phyloP scores from a whole-genome alignment of 768 basidiomycete species.

The Dictyophora rubrovolvata region DNA sequence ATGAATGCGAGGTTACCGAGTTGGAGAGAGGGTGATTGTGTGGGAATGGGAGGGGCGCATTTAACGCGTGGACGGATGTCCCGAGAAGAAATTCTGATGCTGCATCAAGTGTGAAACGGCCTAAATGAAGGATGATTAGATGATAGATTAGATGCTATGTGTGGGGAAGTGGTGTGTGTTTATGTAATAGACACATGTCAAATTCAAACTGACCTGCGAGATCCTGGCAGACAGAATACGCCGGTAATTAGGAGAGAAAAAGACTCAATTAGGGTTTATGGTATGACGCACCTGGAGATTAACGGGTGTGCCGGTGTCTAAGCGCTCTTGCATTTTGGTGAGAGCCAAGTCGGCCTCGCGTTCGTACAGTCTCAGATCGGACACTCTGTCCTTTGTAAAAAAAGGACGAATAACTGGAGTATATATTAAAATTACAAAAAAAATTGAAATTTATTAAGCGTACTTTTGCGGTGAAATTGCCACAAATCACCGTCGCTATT shows the following conservation, averaged over 20 bases:
- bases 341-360: constrained; percentile 21
- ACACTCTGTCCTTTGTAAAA: constrained; percentile 5
- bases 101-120: constrained; percentile 51
- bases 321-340: constrained; percentile 30
- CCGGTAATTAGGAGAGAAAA: neutral
- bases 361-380: constrained; percentile 4
- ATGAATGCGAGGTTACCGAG: constrained; percentile 46
- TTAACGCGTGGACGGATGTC: constrained; percentile 35
- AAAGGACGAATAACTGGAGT: constrained; percentile 1
- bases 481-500: constrained; percentile 53
- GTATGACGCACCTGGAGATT: constrained; percentile 41
- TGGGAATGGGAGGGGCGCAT: constrained; percentile 47
- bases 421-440: neutral
- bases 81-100: constrained; percentile 51
- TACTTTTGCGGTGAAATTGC: constrained; percentile 10
- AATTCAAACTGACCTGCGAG: constrained; percentile 2
- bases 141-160: neutral
- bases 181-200: too few relatives aligned
- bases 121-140: constrained; percentile 37
- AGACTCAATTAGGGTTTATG: constrained; percentile 13
- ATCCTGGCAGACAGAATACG: neutral
- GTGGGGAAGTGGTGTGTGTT: too few relatives aligned
- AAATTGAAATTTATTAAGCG: neutral
- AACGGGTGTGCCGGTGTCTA: constrained; percentile 38
- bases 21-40: constrained; percentile 28